Evolutionary conservation across 805 yeast species (phyloP).

Genomic region (Suhomyces kilbournensis): DNA sequence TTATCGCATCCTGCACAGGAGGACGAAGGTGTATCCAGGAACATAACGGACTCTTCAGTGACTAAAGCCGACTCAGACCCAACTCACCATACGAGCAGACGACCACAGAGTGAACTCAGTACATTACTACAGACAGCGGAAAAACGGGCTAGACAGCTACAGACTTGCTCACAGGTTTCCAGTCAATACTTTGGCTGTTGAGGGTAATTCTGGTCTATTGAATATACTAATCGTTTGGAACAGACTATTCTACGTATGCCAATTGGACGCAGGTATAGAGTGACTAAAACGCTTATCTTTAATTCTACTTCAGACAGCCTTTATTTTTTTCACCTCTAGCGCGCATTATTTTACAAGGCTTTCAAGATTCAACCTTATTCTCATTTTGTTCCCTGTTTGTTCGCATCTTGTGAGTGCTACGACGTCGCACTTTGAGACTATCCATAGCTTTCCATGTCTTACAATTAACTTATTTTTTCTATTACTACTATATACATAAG

Average conservation of each 20-base stretch:
- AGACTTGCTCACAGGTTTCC: no score
- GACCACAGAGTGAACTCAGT: no score
- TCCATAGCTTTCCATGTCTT: not conserved
- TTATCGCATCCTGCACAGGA: not conserved
- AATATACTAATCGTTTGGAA: not conserved
- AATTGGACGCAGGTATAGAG: not conserved
- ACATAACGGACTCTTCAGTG: no score
- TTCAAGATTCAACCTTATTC: not conserved
- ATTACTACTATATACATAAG: constrained; percentile 11
- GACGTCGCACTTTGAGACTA: not conserved
- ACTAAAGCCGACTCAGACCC: not conserved
- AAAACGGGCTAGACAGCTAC: no score
- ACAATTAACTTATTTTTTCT: not conserved
- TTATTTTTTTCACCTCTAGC: not conserved
- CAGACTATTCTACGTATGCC: not conserved
- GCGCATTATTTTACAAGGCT: no score
- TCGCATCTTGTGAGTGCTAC: no score
- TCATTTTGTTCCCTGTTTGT: no score
- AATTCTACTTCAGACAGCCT: not conserved
- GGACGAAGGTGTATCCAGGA: not conserved
- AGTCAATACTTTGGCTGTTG: not conserved
- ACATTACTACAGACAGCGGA: no score
- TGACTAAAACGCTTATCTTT: not conserved
- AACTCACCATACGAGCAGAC: not conserved
- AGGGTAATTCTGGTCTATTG: not conserved